A percentile compares a stretch with the other conserved stretches of the same genome.
Conservation (phyloP, 225 moss, liverwort and hornwort species). For the Pseudoscleropodium purum region DNA sequence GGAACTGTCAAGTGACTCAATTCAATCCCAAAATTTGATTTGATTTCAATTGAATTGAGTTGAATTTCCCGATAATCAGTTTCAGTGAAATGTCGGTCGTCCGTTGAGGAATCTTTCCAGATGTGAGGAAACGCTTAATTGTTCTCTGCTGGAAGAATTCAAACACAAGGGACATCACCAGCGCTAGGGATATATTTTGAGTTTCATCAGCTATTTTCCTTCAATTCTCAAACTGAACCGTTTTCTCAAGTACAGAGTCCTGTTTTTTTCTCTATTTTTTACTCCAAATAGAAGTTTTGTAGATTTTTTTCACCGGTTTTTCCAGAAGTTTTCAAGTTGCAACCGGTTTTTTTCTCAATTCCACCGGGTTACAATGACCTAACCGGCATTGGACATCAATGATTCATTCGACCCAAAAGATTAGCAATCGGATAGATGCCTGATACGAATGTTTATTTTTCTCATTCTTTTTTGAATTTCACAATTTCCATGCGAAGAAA, state of each 20-base stretch:
- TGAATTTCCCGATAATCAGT: not conserved
- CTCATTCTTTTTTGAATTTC: not conserved
- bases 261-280: not conserved
- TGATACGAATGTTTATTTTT: not conserved
- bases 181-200: not conserved
- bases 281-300: not conserved
- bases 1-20: not conserved
- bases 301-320: too few species aligned
- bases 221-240: not conserved
- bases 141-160: not conserved
- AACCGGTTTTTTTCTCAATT: not conserved
- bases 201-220: not conserved
- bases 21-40: not conserved
- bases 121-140: not conserved
- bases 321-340: too few species aligned
- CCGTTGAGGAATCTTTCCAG: conserved; percentile 8
- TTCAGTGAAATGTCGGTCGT: not conserved
- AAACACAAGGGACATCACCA: not conserved
- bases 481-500: not conserved
- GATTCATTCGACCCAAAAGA: not conserved
- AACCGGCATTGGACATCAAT: not conserved
- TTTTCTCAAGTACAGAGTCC: not conserved
- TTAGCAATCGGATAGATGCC: not conserved
- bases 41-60: not conserved
- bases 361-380: not conserved